Base-by-base conservation (phyloP, 2,329 filamentous ascomycete genomes). In the Alternaria sp. region DNA sequence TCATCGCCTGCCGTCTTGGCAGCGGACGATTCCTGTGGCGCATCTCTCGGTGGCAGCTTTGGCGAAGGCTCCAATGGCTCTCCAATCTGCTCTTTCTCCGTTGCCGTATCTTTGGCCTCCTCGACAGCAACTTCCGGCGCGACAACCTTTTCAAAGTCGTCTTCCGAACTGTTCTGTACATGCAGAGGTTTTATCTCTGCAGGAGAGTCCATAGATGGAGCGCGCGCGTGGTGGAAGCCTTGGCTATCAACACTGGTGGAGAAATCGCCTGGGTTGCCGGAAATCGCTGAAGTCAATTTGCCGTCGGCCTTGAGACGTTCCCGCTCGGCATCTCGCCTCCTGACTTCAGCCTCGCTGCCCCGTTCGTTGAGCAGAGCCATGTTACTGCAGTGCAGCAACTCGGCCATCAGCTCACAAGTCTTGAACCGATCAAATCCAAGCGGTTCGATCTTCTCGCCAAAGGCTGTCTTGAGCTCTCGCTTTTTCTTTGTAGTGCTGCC, bases 371-470 rank as follows among this genome's bases (percentile, higher is more conserved):
- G 83, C 36, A 99, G 84, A 6, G 92, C 94, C 96, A 99, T 99
- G 78, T 99, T 99, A 79, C 95, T 98, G 81, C 96, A 99, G 80
- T 99, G 96, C 43, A 99, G 83, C 47, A 99, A 85, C 80, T 99
- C 96, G 1, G 96, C 96, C 96, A 99, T 98, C 63, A 99, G 85
- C 81, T 99, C 96, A 80, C 96, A 99, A 0, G 96, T 98, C 84
- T 99, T 99, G 85, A 99, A 99, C 19, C 96, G 88, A 80, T 99
- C 96, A 76, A 99, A 99, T 3, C 96, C 96, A 10, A 99, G 86
- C 5, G 96, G 95, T 79, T 98, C 93, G 56, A 99, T 94, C 79
- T 91, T 92, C 49, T 90, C 88, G 56, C 94, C 94, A 83, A 97
- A 99, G 0, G 96, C 96, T 3, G 93, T 95, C 71, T 89, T 91